Evolutionary conservation across 306 rosid species (phyloP).

Genomic region (Vachellia collinsii): DNA sequence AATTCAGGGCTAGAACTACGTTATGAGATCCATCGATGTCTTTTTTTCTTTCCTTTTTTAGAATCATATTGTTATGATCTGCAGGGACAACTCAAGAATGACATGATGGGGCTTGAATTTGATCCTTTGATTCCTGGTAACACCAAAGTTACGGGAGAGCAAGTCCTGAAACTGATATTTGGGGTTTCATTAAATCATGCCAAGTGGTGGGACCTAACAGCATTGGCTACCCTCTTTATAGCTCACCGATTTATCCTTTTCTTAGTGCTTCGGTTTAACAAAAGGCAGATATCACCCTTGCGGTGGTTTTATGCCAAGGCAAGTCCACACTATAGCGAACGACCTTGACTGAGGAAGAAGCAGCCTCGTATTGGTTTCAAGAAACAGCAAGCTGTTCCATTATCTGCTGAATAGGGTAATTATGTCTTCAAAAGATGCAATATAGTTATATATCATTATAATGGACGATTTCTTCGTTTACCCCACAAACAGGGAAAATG

Average conservation of each 20-base stretch:
- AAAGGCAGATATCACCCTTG: conserved; percentile 12
- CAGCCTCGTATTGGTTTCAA: not conserved
- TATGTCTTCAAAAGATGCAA: not conserved
- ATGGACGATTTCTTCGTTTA: not conserved
- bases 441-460: not conserved
- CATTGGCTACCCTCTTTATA: conserved; percentile 16
- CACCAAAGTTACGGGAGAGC: conserved; percentile 37
- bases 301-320: conserved; percentile 32
- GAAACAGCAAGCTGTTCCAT: conserved; percentile 8
- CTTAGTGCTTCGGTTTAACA: conserved; percentile 31
- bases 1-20: not conserved
- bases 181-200: conserved; percentile 35
- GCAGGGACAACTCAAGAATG: conserved; percentile 50
- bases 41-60: not conserved
- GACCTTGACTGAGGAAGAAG: not conserved
- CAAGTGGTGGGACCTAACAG: conserved; percentile 51
- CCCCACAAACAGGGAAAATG: not conserved
- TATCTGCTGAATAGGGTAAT: not conserved
- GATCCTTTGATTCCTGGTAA: conserved; percentile 32
- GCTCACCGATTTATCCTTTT: conserved; percentile 29
- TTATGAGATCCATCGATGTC: not conserved
- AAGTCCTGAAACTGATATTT: not conserved
- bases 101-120: conserved; percentile 49
- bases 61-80: not conserved
- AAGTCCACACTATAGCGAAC: conserved; percentile 21